Evolutionary conservation across 2,329 filamentous ascomycete genomes (phyloP).

Genomic region (Penicillium verrucosum): DNA sequence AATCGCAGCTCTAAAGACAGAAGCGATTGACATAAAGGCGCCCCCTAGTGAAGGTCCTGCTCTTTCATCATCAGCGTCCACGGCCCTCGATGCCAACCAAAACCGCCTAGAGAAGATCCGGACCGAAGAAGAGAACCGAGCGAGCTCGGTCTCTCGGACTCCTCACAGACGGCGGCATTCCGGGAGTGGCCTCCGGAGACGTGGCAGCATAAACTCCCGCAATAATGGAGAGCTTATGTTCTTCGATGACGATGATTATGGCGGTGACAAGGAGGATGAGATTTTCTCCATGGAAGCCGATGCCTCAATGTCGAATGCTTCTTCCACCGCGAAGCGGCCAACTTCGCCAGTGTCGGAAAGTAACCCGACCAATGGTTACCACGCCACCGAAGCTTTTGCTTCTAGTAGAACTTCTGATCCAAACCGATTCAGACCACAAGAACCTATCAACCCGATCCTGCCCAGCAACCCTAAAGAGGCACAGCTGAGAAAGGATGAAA

Average conservation of each 20-base stretch:
- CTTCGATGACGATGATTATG: constrained; percentile 84
- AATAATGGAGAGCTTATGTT: constrained; percentile 79
- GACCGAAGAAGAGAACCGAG: constrained; percentile 44
- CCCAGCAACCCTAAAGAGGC: constrained; percentile 76
- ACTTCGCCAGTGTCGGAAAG: constrained; percentile 13
- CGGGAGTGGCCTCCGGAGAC: constrained; percentile 76
- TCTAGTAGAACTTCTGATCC: constrained; percentile 6
- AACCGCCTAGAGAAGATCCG: constrained; percentile 34
- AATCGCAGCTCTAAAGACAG: constrained; percentile 20
- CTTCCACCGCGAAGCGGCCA: constrained; percentile 8
- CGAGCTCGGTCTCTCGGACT: constrained; percentile 28
- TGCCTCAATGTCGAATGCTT: constrained; percentile 9
- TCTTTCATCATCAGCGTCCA: constrained; percentile 40
- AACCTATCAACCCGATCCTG: constrained; percentile 30
- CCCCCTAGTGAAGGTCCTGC: constrained; percentile 26
- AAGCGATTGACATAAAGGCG: constrained; percentile 30
- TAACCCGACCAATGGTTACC: background rate
- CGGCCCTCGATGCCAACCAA: constrained; percentile 34
- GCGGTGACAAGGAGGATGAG: constrained; percentile 70
- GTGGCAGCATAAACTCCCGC: constrained; percentile 66
- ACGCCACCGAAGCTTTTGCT: background rate
- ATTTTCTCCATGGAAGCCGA: constrained; percentile 67
- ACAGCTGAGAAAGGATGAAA: constrained; percentile 51
- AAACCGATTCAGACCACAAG: constrained; percentile 8
- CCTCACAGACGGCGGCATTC: constrained; percentile 69